These are phyloP conservation scores for Diphasiastrum complanatum DNA, from an alignment of 83 land plant species.

Conservation along the genomic window DNA sequence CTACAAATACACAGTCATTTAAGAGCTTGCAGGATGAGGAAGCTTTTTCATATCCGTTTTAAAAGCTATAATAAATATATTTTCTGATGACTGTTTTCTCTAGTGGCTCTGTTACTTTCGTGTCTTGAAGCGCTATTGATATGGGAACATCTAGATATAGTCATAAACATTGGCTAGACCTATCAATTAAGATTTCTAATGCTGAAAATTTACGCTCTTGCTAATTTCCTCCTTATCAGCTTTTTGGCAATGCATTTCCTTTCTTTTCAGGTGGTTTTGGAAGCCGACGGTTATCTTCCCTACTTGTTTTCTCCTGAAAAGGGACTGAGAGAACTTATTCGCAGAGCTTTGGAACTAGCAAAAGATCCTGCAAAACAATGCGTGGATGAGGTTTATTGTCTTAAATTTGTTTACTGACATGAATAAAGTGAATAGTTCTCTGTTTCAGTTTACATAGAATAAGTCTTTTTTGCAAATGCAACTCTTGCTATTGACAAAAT, in stretches of 20 bases:
- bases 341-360: constrained; percentile 80
- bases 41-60: no score
- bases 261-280: constrained; percentile 65
- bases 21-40: no score
- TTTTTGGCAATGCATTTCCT: neutral
- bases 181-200: no score
- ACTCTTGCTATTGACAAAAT: neutral
- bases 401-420: neutral
- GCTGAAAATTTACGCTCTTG: neutral
- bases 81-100: no score
- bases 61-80: no score
- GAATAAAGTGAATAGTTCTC: neutral
- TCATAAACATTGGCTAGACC: no score
- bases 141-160: no score
- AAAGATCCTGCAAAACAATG: constrained; percentile 90
- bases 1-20: no score
- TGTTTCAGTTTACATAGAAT: neutral
- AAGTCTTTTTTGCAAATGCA: neutral
- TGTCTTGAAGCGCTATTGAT: no score
- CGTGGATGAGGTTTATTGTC: constrained; percentile 81
- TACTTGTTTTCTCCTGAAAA: constrained; percentile 97
- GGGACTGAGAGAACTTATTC: constrained; percentile 84
- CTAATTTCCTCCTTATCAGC: neutral
- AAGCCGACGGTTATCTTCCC: constrained; percentile 99
- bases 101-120: no score